phyloP scores from a whole-genome alignment of 257 asterid genomes.

The Linderniella brevidens region DNA sequence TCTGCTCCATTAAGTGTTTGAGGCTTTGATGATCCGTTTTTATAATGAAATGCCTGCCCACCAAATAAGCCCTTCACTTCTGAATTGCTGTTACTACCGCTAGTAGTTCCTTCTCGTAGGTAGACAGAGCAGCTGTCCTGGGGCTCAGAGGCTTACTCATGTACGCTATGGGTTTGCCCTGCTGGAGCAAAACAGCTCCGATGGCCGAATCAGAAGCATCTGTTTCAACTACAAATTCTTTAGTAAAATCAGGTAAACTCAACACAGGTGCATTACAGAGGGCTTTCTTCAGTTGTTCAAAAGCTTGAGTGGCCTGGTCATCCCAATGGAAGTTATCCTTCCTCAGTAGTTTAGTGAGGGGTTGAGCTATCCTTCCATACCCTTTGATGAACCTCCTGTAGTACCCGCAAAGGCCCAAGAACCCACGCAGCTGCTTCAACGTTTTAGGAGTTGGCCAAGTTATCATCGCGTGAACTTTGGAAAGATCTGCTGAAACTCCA shows the following conservation, averaged over 20 bases:
- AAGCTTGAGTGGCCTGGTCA: background rate
- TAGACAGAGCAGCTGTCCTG: background rate
- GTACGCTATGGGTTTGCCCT: background rate
- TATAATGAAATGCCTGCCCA: background rate
- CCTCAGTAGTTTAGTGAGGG: background rate
- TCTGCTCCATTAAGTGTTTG: background rate
- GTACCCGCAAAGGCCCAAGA: background rate
- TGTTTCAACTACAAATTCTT: background rate
- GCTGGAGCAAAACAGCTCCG: constrained; percentile 2
- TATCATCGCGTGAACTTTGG: background rate
- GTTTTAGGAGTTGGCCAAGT: background rate
- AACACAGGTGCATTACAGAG: background rate
- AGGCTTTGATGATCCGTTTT: background rate
- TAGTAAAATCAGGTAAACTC: background rate
- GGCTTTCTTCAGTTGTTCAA: background rate
- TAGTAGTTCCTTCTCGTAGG: constrained; percentile 3
- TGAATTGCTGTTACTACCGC: background rate
- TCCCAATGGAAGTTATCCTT: background rate
- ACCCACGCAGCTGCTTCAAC: background rate
- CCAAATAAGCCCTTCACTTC: background rate
- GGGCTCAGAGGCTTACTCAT: background rate
- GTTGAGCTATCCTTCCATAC: background rate
- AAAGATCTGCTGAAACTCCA: background rate
- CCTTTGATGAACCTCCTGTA: background rate
- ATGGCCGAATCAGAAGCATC: background rate